Percentiles rank a stretch among this genome's conserved stretches.
Evolutionary conservation across 2,329 filamentous ascomycete species (phyloP).

Genomic region (Trematosphaeria pertusa): DNA sequence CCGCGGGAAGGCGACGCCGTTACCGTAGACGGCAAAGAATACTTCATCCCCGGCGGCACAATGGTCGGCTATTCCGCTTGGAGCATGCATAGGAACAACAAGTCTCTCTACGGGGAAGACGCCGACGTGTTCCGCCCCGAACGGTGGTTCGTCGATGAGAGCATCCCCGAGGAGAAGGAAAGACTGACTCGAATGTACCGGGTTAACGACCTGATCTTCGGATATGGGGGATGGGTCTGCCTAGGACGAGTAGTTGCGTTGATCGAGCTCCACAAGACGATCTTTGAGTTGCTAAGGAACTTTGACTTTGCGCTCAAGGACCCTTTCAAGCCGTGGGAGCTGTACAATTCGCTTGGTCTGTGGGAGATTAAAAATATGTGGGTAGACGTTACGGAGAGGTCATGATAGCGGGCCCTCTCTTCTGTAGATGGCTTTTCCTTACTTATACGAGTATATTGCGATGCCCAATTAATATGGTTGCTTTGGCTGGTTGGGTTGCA

Average conservation of each 20-base stretch:
- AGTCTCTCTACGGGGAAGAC: conserved; percentile 46
- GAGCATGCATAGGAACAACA: conserved; percentile 42
- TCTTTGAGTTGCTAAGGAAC: conserved; percentile 49
- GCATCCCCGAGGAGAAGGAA: conserved; percentile 25
- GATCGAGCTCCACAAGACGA: conserved; percentile 49
- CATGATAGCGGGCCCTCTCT: conserved; percentile 12
- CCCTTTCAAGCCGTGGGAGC: conserved; percentile 38
- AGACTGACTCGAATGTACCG: conserved; percentile 39
- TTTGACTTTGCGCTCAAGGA: conserved; percentile 43
- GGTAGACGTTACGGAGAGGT: conserved; percentile 36
- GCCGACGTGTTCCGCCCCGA: conserved; percentile 57
- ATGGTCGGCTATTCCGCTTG: conserved; percentile 43
- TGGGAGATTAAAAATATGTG: conserved; percentile 42
- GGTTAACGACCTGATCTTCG: conserved; percentile 46
- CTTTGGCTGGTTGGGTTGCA: too few relatives aligned
- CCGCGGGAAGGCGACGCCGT: conserved; percentile 43
- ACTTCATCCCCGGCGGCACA: conserved; percentile 44
- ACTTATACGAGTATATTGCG: too few relatives aligned
- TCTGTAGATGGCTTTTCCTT: too few relatives aligned
- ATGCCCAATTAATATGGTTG: too few relatives aligned
- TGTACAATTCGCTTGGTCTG: conserved; percentile 34
- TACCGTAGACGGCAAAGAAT: conserved; percentile 32
- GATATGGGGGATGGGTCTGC: conserved; percentile 45
- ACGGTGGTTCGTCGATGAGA: conserved; percentile 52
- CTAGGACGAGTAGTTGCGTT: conserved; percentile 42